Evolutionary conservation across 306 rosid genomes (phyloP).

Genomic region (Boehmeria nivea): DNA sequence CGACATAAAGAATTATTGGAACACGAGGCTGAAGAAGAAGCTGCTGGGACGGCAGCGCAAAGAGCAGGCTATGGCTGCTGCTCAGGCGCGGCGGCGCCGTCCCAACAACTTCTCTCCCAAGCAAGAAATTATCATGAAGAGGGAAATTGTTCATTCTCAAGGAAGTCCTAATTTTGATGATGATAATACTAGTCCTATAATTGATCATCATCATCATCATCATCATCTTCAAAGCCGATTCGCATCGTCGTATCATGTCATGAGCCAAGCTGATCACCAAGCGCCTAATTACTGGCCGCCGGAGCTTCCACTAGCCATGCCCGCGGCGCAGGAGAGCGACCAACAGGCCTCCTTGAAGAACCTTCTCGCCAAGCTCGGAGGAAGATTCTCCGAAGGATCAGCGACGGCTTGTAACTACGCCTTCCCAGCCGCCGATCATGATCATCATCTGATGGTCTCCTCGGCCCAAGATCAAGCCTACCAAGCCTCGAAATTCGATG

Average conservation of each 20-base stretch:
- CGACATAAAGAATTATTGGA: slow-evolving; percentile 97
- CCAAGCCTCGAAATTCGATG: slow-evolving; percentile 14
- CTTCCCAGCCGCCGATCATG: too few species aligned
- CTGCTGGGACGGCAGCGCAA: slow-evolving; percentile 68
- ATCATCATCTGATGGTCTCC: background rate
- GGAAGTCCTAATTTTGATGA: background rate
- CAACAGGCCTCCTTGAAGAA: slow-evolving; percentile 39
- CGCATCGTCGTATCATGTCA: background rate
- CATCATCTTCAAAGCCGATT: background rate
- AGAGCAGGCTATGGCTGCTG: slow-evolving; percentile 35
- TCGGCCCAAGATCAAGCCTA: slow-evolving; percentile 22
- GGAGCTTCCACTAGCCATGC: background rate
- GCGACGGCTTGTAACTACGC: slow-evolving; percentile 1
- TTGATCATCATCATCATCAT: background rate
- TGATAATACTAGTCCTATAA: background rate
- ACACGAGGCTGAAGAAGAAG: slow-evolving; percentile 93
- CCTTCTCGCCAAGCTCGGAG: slow-evolving; percentile 44
- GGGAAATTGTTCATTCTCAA: slow-evolving; percentile 20
- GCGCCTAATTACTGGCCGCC: too few species aligned
- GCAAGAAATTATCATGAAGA: slow-evolving; percentile 52
- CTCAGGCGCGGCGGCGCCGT: slow-evolving; percentile 42
- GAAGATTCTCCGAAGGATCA: slow-evolving; percentile 30
- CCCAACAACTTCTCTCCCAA: slow-evolving; percentile 20
- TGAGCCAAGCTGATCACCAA: background rate
- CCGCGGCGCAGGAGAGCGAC: background rate